Evolutionary conservation across 441 rosid genomes (phyloP).

Genomic region (Erysimum pusillum): DNA sequence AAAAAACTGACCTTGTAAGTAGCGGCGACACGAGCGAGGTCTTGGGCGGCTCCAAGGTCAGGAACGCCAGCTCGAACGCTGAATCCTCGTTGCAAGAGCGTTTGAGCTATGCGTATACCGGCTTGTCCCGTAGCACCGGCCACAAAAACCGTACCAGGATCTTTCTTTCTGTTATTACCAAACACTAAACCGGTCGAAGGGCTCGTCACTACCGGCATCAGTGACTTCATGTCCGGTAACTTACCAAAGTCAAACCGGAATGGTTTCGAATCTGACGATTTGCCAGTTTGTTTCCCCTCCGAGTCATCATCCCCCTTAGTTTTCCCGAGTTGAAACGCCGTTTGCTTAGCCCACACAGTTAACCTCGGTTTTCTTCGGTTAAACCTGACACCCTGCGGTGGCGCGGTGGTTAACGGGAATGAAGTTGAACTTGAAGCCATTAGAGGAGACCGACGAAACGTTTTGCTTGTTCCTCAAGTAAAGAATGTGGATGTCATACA

Average conservation of each 20-base stretch:
- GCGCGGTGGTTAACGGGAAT: slow-evolving; percentile 60
- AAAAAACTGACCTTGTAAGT: slow-evolving; percentile 70
- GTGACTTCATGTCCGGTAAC: slow-evolving; percentile 65
- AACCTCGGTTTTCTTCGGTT: slow-evolving; percentile 54
- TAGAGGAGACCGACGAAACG: slow-evolving; percentile 70
- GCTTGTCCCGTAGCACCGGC: slow-evolving; percentile 97
- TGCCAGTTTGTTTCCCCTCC: slow-evolving; percentile 47
- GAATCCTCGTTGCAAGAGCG: slow-evolving; percentile 78
- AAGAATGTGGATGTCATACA: slow-evolving; percentile 27
- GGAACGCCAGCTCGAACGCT: slow-evolving; percentile 92
- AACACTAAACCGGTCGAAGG: slow-evolving; percentile 67
- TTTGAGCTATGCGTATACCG: slow-evolving; percentile 83
- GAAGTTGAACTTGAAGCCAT: slow-evolving; percentile 80
- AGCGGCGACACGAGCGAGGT: slow-evolving; percentile 84
- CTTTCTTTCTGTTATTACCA: slow-evolving; percentile 71
- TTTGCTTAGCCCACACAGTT: slow-evolving; percentile 63
- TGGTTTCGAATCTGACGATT: slow-evolving; percentile 56
- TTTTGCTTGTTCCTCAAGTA: slow-evolving; percentile 32
- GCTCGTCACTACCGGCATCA: slow-evolving; percentile 63
- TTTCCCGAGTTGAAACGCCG: slow-evolving; percentile 62
- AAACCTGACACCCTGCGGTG: slow-evolving; percentile 49
- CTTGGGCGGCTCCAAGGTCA: slow-evolving; percentile 84
- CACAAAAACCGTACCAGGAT: slow-evolving; percentile 86
- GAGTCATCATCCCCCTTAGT: slow-evolving; percentile 51
- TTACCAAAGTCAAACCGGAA: slow-evolving; percentile 73